Base-by-base conservation (phyloP, 257 asterid species). In the Salvia miltiorrhiza region DNA sequence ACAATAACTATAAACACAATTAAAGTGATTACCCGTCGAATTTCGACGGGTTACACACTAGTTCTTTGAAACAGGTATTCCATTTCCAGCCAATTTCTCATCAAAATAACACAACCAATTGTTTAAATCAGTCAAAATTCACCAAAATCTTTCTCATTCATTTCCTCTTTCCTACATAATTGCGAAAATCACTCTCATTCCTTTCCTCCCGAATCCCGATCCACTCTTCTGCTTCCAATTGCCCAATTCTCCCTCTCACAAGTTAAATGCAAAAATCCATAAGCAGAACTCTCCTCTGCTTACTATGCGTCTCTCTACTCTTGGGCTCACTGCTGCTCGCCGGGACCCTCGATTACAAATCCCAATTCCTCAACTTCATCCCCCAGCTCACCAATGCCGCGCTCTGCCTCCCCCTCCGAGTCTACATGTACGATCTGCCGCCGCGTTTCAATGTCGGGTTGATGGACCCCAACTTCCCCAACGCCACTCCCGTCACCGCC, bases 391-490 rank as follows among this genome's bases (percentile, higher is more conserved):
- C 12, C n/a, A 65, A 64, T 78, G 71, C 69, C 5, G 11, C 74
- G 32, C 49, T 74, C 3, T 82, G 87, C 80, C 74, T 71, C 5
- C 84, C 85, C 16, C 88, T 85, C 72, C 86, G 86, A 37, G 83
- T 85, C 61, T 77, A 74, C 73, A 80, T 82, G 88, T 85, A 85
- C 76, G 90, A 82, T 74, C 68, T 85, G 73, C 86, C 88, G 33
- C 77, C 86, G 37, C 81, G 88, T 13, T 80, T 85, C 82, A 85
- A 82, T 47, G 84, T 79, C 63, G 83, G 78, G 3, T n/a, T 85
- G 79, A 65, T 85, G 86, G 81, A 82, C 71, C 39, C 81, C 12
- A 41, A 44, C 41, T 76, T 85, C 33, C 82, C 80, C 20, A 59
- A 70, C 41, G 57, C 50, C 58, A 54, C 72, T 37, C 37, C 80